Base-by-base conservation (phyloP, 805 yeast species). In the Sugiyamaella marilandica region DNA sequence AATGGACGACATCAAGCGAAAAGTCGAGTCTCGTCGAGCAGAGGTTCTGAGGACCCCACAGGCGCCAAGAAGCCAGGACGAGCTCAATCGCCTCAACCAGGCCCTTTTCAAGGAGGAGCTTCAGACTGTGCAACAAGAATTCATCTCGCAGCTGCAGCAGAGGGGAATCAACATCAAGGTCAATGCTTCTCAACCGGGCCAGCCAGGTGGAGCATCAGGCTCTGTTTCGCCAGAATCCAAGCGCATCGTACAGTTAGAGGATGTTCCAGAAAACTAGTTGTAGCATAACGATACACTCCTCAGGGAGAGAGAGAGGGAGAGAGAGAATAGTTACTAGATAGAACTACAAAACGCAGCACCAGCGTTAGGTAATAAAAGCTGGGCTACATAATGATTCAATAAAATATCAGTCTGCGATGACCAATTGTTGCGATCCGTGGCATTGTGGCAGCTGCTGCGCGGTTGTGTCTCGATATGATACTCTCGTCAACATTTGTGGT, bases 1-100 rank as follows among this genome's bases (percentile, higher is more conserved):
- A 18, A 36, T 48, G 36, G 46, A 18, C n/a, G 32, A 39, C 11
- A 48, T 48, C 16, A 37, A 41, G 46, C 29, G 13, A 24, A 33
- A 48, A 8, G 37, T 41, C n/a, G 32, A 43, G 19, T 26, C 18
- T 24, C 26, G 41, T 8, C 46, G 46, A 29, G 32, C n/a, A 5
- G 29, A 16, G 8, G 33, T 48, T 18, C 24, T 48, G 46, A 48
- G 26, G 24, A 39, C 51, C n/a, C 45, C 46, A 10, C 51, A 48
- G 37, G 46, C 37, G 11, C 51, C 51, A 7, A 16, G 37, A 14
- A 48, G 19, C 36, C 35, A 43, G 2, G 51, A 48, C 5, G 36
- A 48, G 5, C 16, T 16, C 13, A 33, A 39, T 14, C 32, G 43
- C 46, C 37, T 48, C 10, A 44, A 48, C 33, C 45, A 39, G 35